Evolutionary conservation across 371 early-diverging fungal genomes (phyloP).

Genomic region (Syncephalastrum racemosum): DNA sequence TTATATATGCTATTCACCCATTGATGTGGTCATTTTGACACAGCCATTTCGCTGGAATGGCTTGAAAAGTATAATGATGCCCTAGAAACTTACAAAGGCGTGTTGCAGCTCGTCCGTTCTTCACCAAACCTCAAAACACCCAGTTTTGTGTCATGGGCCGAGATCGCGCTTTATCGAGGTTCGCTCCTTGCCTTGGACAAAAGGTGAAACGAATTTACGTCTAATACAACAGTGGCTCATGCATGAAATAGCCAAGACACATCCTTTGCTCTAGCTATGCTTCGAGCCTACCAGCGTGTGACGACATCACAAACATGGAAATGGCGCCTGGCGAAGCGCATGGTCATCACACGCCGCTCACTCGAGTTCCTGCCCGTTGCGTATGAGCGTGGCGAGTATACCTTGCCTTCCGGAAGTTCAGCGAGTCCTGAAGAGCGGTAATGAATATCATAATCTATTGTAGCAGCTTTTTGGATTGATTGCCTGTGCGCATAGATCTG

Average conservation of each 20-base stretch:
- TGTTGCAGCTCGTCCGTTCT: too few species aligned
- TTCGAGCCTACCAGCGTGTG: slow-evolving; percentile 55
- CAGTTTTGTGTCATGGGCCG: slow-evolving; percentile 55
- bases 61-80: too few species aligned
- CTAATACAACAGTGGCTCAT: neutral
- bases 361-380: slow-evolving; percentile 24
- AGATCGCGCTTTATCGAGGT: slow-evolving; percentile 70
- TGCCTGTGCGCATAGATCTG: too few species aligned
- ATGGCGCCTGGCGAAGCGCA: slow-evolving; percentile 52
- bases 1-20: neutral
- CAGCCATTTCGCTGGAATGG: too few species aligned
- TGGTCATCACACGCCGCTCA: slow-evolving; percentile 42
- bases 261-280: slow-evolving; percentile 35
- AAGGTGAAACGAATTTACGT: neutral
- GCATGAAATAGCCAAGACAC: too few species aligned
- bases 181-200: slow-evolving; percentile 53
- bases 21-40: too few species aligned
- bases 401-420: too few species aligned
- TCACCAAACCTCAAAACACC: too few species aligned
- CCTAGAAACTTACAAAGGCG: too few species aligned
- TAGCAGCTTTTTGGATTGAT: too few species aligned
- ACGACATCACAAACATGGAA: slow-evolving; percentile 36
- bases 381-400: slow-evolving; percentile 32
- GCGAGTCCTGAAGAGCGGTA: too few species aligned
- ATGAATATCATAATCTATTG: too few species aligned